Evolutionary conservation across 257 asterid genomes (phyloP).

Genomic region (Dorcoceras hygrometricum): DNA sequence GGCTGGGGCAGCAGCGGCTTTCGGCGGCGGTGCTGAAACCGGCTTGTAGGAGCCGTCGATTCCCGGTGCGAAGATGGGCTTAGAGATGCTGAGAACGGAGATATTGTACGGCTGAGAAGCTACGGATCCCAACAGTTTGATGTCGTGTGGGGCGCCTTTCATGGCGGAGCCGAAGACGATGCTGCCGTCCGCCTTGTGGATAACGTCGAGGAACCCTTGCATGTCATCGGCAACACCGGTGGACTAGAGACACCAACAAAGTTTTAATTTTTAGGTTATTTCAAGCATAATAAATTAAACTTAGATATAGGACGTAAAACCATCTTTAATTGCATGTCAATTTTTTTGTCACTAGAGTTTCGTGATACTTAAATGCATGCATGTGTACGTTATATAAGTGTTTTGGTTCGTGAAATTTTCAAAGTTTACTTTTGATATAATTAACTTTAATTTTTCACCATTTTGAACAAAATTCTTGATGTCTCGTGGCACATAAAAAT

Average conservation of each 20-base stretch:
- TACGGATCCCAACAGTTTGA: constrained; percentile 34
- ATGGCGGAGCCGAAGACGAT: constrained; percentile 63
- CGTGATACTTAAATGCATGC: no score
- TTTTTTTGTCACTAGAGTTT: no score
- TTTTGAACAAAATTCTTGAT: no score
- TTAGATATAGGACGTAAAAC: neutral
- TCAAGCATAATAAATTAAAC: no score
- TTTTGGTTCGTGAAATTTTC: no score
- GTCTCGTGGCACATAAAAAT: no score
- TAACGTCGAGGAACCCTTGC: constrained; percentile 60
- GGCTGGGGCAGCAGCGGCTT: constrained; percentile 29
- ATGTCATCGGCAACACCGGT: constrained; percentile 38
- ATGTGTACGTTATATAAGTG: no score
- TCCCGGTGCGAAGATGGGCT: constrained; percentile 51
- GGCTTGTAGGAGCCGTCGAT: constrained; percentile 35
- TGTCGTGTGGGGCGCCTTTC: constrained; percentile 32
- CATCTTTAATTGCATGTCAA: neutral
- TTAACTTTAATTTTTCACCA: no score
- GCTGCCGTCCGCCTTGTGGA: constrained; percentile 33
- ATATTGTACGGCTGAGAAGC: constrained; percentile 50
- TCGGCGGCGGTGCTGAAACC: constrained; percentile 32
- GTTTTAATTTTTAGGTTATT: neutral
- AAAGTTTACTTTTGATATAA: no score
- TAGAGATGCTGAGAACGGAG: constrained; percentile 55
- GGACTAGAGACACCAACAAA: constrained; percentile 10